These are phyloP conservation scores for Hypoxylon sp. DNA, from an alignment of 2,329 filamentous ascomycete genomes.

Conservation along the genomic window DNA sequence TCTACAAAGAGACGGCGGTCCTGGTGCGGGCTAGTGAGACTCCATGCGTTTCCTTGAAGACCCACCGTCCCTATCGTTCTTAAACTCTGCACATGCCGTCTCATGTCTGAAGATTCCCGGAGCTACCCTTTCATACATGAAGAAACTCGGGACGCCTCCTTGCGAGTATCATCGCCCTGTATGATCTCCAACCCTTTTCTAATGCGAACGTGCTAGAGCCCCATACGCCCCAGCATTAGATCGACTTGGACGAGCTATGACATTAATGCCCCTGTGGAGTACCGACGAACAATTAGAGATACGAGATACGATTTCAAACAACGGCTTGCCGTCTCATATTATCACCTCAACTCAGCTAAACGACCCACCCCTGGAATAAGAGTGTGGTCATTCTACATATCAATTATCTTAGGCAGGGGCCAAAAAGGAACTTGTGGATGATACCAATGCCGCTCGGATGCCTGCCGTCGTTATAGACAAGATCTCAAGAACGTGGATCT, in stretches of 20 bases:
- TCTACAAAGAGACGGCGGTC: conserved; percentile 52
- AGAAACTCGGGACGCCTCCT: conserved; percentile 56
- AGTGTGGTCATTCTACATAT: conserved; percentile 32
- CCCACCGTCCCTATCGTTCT: conserved; percentile 59
- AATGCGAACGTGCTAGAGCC: conserved; percentile 52
- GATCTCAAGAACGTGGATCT: conserved; percentile 66
- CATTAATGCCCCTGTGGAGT: conserved; percentile 41
- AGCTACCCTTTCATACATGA: conserved; percentile 55
- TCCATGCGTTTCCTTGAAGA: conserved; percentile 50
- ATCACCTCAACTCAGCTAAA: conserved; percentile 36
- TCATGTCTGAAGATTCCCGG: conserved; percentile 55
- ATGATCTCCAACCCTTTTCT: conserved; percentile 57
- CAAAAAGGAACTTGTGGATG: conserved; percentile 42
- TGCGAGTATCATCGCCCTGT: conserved; percentile 55
- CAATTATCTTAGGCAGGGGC: conserved; percentile 32
- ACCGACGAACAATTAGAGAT: conserved; percentile 38
- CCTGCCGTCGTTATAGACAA: conserved; percentile 67
- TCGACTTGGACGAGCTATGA: conserved; percentile 40
- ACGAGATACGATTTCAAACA: conserved; percentile 42
- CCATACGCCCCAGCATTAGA: conserved; percentile 28
- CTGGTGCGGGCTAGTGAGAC: conserved; percentile 54
- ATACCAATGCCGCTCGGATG: conserved; percentile 66
- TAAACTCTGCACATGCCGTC: conserved; percentile 60
- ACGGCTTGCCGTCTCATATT: conserved; percentile 46
- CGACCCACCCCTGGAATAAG: conserved; percentile 36